Base-by-base conservation (phyloP, 2,329 filamentous ascomycete genomes). In the Davidsoniella eucalypti region DNA sequence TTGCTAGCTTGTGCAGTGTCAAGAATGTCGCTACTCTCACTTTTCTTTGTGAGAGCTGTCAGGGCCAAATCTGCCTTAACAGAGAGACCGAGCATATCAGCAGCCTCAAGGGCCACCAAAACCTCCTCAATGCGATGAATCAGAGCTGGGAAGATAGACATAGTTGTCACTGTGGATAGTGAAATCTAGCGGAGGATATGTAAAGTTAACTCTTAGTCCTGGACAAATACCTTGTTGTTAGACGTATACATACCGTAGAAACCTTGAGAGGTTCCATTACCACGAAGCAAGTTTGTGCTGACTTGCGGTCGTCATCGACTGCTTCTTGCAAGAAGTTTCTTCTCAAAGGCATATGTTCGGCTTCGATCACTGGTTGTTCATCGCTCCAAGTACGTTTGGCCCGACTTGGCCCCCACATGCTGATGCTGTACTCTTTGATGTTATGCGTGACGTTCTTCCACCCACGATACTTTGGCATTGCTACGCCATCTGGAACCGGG, bases 21-120 rank as follows among this genome's bases (percentile, higher is more conserved):
- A 54, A 86, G 75, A 37, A 94, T 85, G 6, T 83, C 82, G 0
- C 79, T 80, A 55, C 88, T 88, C 56, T 93, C 84, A 0, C 83
- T 88, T 58, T 95, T 86, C 60, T 98, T 95, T 0, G 92, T 98
- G 51, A 95, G 69, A 0, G 92, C 87, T 60, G 95, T 88, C 0
- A 98, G 69, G 0, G 88, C 88, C 25, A 93, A 68, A 1, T 73
- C 70, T 0, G 84, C 75, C 0, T 70, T 68, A 12, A 94, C 72
- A 0, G 71, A 59, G 1, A 96, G 68, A 2, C 72, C 73, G 0
- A 95, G 64, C 16, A 76, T 62, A 1, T 71, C 62, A 56, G 81
- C 87, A 0, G 80, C 84, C 55, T 98, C 90, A 0, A 84, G 63
- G 0, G 82, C 78, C 55, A 96, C 84, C 3, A 96, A 69, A 52